Base-by-base conservation (phyloP, 2,329 filamentous ascomycete species). In the Clonostachys rosea region DNA sequence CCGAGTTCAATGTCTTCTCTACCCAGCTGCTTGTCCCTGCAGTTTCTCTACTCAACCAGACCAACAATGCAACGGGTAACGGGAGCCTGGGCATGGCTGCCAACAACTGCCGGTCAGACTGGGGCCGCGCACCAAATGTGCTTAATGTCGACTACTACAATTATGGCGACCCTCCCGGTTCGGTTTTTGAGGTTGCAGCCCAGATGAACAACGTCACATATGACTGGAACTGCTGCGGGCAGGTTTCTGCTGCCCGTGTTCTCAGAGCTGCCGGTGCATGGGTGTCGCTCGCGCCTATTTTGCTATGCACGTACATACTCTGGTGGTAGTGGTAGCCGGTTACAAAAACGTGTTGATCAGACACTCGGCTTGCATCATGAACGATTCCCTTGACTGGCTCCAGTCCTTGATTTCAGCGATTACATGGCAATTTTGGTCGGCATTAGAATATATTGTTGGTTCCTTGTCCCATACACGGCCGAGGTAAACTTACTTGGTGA, bases 91-190 rank as follows among this genome's bases (percentile, higher is more conserved):
- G 87, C 0, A 54, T 69, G 13, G 79, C 79, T 49, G 81, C 81
- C 2, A 65, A 76, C n/a, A 79, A 82, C 50, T 95, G 89, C 62
- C 63, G 64, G 12, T 49, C 57, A 2, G 63, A 71, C 43, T 94
- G 87, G 87, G 74, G 74, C 17, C 78, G 80, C 9, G 75, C 87
- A 1, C 90, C 89, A 3, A 92, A 86, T 58, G 83, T 91, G 59
- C 71, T 95, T 44, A 83, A 94, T 46, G 88, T 94, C 24, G 89
- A 95, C 62, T 94, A 89, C 65, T 95, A 94, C 68, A 90, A 94
- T 62, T 73, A 75, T 50, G 87, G 87, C 33, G 73, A 68, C 35
- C 77, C 64, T 34, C 74, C 69, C 5, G 89, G 89, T 3, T 87
- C 86, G 4, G 88, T 94, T 10, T 95, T 95, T 58, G 76, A 85